phyloP scores from a whole-genome alignment of 139 green algal species.

The Nannochloris sp. region DNA sequence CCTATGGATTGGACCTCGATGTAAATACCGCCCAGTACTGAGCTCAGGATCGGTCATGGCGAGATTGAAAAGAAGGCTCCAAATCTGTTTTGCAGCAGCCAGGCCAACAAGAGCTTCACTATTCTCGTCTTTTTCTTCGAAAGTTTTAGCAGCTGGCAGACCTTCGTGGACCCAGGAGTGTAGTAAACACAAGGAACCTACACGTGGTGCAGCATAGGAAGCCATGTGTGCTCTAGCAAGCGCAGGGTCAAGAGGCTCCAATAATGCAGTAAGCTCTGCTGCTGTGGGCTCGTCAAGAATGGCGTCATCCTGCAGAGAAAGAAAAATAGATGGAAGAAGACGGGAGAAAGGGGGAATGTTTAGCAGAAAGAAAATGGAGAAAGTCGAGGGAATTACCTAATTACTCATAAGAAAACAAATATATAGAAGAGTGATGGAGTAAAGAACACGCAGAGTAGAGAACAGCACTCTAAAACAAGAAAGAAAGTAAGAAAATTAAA shows the following conservation, averaged over 20 bases:
- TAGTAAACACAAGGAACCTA: slow-evolving; percentile 33
- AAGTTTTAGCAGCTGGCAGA: background rate
- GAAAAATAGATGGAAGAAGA: background rate
- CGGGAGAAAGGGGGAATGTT: background rate
- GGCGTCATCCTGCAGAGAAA: slow-evolving; percentile 1
- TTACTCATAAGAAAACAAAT: background rate
- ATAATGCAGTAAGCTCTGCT: slow-evolving; percentile 17
- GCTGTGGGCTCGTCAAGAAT: background rate
- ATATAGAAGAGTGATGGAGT: slow-evolving; percentile 4
- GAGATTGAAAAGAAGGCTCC: slow-evolving; percentile 28
- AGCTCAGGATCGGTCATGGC: slow-evolving; percentile 25
- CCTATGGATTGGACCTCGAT: slow-evolving; percentile 37
- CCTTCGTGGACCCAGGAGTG: slow-evolving; percentile 13
- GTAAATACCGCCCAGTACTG: slow-evolving; percentile 16
- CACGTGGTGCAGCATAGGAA: slow-evolving; percentile 33
- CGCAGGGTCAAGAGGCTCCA: slow-evolving; percentile 8
- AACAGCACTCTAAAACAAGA: background rate
- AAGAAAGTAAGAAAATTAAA: background rate
- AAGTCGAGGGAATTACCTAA: background rate
- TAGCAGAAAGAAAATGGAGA: background rate
- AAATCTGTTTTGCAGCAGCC: slow-evolving; percentile 13
- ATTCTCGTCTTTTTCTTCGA: slow-evolving; percentile 1
- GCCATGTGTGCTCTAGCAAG: slow-evolving; percentile 6
- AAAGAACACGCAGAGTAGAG: background rate
- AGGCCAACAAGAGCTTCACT: slow-evolving; percentile 2